Conservation (phyloP, 805 yeast genomes). For the Starmerella floricola region DNA sequence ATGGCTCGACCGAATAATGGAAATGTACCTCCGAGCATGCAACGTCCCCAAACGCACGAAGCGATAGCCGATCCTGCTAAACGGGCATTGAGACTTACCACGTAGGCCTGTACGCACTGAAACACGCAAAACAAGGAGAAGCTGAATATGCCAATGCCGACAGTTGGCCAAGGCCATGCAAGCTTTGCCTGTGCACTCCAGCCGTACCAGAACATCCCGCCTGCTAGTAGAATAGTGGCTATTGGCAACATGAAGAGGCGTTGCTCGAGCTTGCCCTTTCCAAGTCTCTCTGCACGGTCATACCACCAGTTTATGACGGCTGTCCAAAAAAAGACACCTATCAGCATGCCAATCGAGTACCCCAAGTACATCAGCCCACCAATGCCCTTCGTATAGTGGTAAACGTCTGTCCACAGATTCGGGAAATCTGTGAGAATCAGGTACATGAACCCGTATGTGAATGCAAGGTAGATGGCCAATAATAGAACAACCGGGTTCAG, state of each 20-base stretch:
- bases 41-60: conserved; percentile 56
- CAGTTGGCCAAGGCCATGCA: conserved; percentile 51
- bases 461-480: conserved; percentile 52
- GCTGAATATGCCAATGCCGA: conserved; percentile 52
- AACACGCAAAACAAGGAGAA: conserved; percentile 51
- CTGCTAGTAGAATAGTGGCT: conserved; percentile 42
- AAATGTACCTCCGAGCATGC: conserved; percentile 55
- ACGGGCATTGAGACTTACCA: conserved; percentile 58
- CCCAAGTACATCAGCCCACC: conserved; percentile 50
- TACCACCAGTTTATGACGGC: conserved; percentile 33
- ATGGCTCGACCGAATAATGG: conserved; percentile 52
- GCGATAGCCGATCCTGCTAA: conserved; percentile 60
- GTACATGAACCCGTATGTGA: conserved; percentile 55
- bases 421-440: conserved; percentile 53
- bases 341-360: conserved; percentile 41
- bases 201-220: conserved; percentile 57
- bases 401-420: conserved; percentile 35
- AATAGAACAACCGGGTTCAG: conserved; percentile 55
- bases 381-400: conserved; percentile 38
- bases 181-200: conserved; percentile 51
- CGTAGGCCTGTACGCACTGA: conserved; percentile 53
- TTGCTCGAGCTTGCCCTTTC: conserved; percentile 50
- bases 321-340: conserved; percentile 43
- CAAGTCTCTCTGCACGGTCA: conserved; percentile 23
- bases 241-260: conserved; percentile 42